Base-by-base conservation (phyloP, 345 rosid genomes). In the Euclidium syriacum region DNA sequence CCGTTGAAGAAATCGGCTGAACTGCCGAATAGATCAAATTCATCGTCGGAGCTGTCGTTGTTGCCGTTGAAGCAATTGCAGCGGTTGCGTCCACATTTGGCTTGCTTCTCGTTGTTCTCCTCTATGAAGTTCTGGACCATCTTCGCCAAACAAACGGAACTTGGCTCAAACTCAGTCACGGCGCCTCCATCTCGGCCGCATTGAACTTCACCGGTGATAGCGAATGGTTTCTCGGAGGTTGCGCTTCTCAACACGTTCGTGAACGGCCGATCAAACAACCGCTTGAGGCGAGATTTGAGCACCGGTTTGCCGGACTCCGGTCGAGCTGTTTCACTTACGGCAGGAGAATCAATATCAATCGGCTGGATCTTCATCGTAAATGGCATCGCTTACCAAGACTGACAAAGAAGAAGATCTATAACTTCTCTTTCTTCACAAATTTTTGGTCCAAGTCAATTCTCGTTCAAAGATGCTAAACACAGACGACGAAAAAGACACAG, bases 51-150 rank as follows among this genome's bases (percentile, higher is more conserved):
- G 61, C 80, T 88, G 20, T 75, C 86, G 60, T 67, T 73, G 77
- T 84, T 90, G 2, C 86, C 90, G 70, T 87, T 87, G 50, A 94
- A 94, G 92, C 97, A 90, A 65, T 84, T 90, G 83, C 99, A 86
- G 70, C 99, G 88, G 49, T 82, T 81, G 42, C 96, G 85, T 65
- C 86, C 83, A 54, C 88, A 81, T 80, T 85, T 83, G 3, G 79
- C 77, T 59, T 75, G 91, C 81, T 85, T 90, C 78, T 94, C 97
- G 79, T 79, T 81, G 69, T 71, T 77, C 42, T 83, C 96, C 64
- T 94, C 99, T 6, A 94, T 84, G 78, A 84, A 94, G 60, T 76
- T 90, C 73, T 79, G 96, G 11, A 94, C 96, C 97, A 94, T 83
- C 79, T 87, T 94, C 46, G 70, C 90, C 67, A 94, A 72, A 57